phyloP scores from a whole-genome alignment of 2,329 filamentous ascomycete species.

The Hypoxylon sp. region DNA sequence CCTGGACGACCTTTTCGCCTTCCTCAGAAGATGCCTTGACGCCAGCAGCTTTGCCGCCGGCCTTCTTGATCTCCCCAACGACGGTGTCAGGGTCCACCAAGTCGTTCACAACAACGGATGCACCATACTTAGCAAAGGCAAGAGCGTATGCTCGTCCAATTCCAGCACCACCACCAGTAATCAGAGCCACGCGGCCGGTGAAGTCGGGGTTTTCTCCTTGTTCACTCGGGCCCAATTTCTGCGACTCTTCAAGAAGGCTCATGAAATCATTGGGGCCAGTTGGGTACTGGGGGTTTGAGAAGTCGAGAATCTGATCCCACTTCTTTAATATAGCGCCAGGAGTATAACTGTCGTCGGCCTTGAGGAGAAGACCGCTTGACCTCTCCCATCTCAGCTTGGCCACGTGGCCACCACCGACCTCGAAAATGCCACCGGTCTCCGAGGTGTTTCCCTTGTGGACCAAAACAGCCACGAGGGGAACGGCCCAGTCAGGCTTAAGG shows the following conservation, averaged over 20 bases:
- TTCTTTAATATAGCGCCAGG: constrained; percentile 87
- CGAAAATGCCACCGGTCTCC: constrained; percentile 91
- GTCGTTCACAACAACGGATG: constrained; percentile 93
- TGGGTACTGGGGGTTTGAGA: constrained; percentile 83
- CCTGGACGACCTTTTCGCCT: constrained; percentile 89
- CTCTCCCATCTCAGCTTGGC: constrained; percentile 97
- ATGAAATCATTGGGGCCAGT: constrained; percentile 89
- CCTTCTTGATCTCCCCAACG: constrained; percentile 89
- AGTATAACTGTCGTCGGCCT: constrained; percentile 87
- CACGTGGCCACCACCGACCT: constrained; percentile 90
- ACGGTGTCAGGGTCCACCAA: constrained; percentile 90
- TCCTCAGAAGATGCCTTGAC: constrained; percentile 95
- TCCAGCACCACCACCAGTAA: constrained; percentile 89
- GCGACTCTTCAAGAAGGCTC: constrained; percentile 81
- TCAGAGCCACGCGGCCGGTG: constrained; percentile 82
- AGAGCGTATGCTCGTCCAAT: constrained; percentile 92
- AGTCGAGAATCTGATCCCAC: constrained; percentile 89
- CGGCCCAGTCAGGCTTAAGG: constrained; percentile 92
- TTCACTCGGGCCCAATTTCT: constrained; percentile 78
- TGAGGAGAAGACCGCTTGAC: constrained; percentile 85
- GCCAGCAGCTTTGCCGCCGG: constrained; percentile 88
- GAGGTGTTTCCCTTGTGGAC: constrained; percentile 83
- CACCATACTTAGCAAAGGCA: constrained; percentile 85
- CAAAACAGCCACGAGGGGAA: constrained; percentile 88
- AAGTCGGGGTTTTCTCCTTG: constrained; percentile 80